A percentile compares a stretch with the other conserved stretches of the same genome.
phyloP scores from a whole-genome alignment of 2,329 filamentous ascomycete species.

The Trichoderma sp. region DNA sequence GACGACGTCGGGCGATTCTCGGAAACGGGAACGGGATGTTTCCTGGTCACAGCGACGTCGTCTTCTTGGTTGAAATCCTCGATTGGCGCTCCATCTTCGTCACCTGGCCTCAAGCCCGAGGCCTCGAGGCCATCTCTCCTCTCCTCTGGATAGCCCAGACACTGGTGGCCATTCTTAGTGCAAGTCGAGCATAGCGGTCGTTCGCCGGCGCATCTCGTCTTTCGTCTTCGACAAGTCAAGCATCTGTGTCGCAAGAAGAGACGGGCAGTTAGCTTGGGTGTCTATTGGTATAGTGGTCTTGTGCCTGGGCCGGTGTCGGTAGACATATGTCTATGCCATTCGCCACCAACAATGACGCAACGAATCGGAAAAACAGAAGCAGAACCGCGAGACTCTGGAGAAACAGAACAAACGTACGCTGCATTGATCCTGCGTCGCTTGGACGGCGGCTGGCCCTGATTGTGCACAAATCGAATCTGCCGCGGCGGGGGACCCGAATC shows the following conservation, averaged over 20 bases:
- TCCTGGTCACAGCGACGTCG: neutral
- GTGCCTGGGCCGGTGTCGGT: neutral
- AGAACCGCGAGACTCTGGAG: neutral
- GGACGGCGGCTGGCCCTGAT: conserved; percentile 74
- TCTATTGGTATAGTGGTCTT: neutral
- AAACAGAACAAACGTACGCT: conserved; percentile 53
- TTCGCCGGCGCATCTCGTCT: conserved; percentile 72
- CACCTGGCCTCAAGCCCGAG: conserved; percentile 23
- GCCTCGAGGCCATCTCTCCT: conserved; percentile 42
- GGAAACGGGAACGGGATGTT: neutral
- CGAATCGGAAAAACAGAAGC: neutral
- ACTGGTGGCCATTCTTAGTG: conserved; percentile 66
- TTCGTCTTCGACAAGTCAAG: conserved; percentile 71
- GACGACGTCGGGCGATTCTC: conserved; percentile 1
- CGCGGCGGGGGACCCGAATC: conserved; percentile 45
- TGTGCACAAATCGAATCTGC: conserved; percentile 77
- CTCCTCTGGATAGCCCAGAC: conserved; percentile 63
- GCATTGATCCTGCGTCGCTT: conserved; percentile 77
- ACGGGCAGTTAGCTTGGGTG: neutral
- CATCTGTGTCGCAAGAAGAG: conserved; percentile 45
- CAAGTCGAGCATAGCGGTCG: conserved; percentile 71
- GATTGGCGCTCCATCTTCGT: conserved; percentile 20
- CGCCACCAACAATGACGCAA: neutral
- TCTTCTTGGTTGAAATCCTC: conserved; percentile 17
- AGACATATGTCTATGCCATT: neutral